A percentile compares a stretch with the other conserved stretches of the same genome.
phyloP scores from a whole-genome alignment of 352 stramenopile species.

The Thalassiosira mediterranea region DNA sequence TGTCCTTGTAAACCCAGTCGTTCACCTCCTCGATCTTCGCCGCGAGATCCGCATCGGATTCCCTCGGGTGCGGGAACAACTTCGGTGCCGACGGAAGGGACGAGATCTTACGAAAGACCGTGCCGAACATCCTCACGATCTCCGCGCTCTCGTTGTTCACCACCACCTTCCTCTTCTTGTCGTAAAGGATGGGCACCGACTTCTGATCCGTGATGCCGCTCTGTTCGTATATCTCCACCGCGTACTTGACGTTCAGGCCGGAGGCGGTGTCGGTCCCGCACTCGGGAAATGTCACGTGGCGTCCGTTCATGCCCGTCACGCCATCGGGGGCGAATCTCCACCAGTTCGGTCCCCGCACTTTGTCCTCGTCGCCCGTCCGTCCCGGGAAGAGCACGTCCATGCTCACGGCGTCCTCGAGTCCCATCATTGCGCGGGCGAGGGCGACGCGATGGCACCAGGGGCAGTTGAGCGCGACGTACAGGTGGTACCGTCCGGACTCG shows the following conservation, averaged over 20 bases:
- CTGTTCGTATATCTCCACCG: conserved; percentile 89
- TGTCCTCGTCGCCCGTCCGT: conserved; percentile 79
- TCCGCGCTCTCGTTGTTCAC: conserved; percentile 96
- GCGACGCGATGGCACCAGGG: conserved; percentile 89
- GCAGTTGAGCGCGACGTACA: conserved; percentile 96
- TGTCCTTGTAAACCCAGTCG: conserved; percentile 89
- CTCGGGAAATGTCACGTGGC: conserved; percentile 74
- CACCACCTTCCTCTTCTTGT: conserved; percentile 92
- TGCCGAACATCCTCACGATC: conserved; percentile 95
- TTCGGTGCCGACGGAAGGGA: too few species aligned
- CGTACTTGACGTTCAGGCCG: conserved; percentile 80
- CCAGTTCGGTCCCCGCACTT: conserved; percentile 75
- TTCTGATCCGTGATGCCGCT: conserved; percentile 84
- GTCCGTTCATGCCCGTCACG: conserved; percentile 61
- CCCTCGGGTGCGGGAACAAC: conserved; percentile 5
- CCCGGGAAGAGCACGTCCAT: conserved; percentile 86
- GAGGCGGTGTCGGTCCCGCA: conserved; percentile 77
- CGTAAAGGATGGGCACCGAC: conserved; percentile 92
- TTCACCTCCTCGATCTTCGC: conserved; percentile 89
- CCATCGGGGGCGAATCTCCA: conserved; percentile 87
- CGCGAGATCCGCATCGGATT: conserved; percentile 86
- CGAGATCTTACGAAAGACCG: conserved; percentile 88
- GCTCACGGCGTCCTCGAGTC: conserved; percentile 92
- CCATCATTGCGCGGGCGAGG: conserved; percentile 91
- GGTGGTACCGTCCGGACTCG: conserved; percentile 89